These are phyloP conservation scores for Tetrahymena borealis DNA, from an alignment of 73 alveolate species.

Conservation along the genomic window DNA sequence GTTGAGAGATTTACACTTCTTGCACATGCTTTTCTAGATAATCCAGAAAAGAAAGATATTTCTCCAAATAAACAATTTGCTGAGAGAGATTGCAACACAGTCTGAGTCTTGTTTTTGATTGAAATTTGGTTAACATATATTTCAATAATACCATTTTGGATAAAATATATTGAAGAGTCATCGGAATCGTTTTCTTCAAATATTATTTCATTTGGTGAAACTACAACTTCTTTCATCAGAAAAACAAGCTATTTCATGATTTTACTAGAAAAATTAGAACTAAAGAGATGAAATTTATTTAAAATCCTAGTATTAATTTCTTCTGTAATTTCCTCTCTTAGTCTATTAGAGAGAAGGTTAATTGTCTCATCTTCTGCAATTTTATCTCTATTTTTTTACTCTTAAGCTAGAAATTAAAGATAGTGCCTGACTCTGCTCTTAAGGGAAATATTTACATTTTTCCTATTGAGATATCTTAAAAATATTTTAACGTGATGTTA, in stretches of 20 bases:
- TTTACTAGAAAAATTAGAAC: background rate
- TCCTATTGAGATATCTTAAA: background rate
- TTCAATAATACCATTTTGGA: background rate
- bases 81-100: background rate
- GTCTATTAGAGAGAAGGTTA: background rate
- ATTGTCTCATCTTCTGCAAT: background rate
- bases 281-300: background rate
- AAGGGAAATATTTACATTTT: background rate
- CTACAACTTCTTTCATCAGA: background rate
- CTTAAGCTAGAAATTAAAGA: background rate
- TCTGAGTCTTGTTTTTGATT: background rate
- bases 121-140: background rate
- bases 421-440: background rate
- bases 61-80: constrained; percentile 7
- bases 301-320: background rate
- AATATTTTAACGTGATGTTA: background rate
- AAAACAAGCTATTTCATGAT: background rate
- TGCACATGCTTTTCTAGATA: constrained; percentile 8
- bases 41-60: constrained; percentile 21
- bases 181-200: background rate
- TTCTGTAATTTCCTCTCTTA: background rate
- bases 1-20: constrained; percentile 9
- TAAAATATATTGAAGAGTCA: background rate
- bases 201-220: background rate
- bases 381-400: background rate